Conservation (phyloP, 2,329 filamentous ascomycete species). For the Raffaelea ambrosiae region DNA sequence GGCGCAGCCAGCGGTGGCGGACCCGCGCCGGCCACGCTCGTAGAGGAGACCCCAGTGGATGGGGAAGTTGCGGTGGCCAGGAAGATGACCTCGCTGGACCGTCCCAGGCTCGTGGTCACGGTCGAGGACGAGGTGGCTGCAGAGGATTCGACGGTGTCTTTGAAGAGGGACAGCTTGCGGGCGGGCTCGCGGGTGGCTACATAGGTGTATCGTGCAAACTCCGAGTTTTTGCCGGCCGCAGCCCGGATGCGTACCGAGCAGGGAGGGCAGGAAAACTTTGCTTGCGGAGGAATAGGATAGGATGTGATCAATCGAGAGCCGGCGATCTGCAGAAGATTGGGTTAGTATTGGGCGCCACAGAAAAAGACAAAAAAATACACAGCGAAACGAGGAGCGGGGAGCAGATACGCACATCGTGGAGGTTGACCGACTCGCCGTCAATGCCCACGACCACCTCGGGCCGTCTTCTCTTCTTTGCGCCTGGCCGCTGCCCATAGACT, state of each 20-base stretch:
- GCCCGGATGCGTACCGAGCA: slow-evolving; percentile 48
- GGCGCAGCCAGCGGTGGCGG: background rate
- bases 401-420: slow-evolving; percentile 49
- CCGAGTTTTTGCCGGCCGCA: slow-evolving; percentile 31
- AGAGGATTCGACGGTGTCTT: slow-evolving; percentile 42
- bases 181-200: slow-evolving; percentile 43
- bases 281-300: slow-evolving; percentile 58
- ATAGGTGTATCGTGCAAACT: slow-evolving; percentile 45
- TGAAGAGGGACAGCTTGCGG: slow-evolving; percentile 50
- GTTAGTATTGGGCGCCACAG: slow-evolving; percentile 5
- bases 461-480: slow-evolving; percentile 53
- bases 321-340: slow-evolving; percentile 41
- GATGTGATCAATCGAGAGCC: slow-evolving; percentile 55
- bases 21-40: background rate
- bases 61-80: slow-evolving; percentile 25
- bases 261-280: slow-evolving; percentile 53
- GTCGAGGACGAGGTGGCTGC: slow-evolving; percentile 45
- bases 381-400: background rate
- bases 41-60: background rate
- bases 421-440: slow-evolving; percentile 56
- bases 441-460: slow-evolving; percentile 54
- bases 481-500: slow-evolving; percentile 48
- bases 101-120: slow-evolving; percentile 28
- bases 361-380: slow-evolving; percentile 8
- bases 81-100: slow-evolving; percentile 31